These are phyloP conservation scores for Phalaenopsis aphrodite DNA, from an alignment of 106 monocot genomes.

Conservation along the genomic window DNA sequence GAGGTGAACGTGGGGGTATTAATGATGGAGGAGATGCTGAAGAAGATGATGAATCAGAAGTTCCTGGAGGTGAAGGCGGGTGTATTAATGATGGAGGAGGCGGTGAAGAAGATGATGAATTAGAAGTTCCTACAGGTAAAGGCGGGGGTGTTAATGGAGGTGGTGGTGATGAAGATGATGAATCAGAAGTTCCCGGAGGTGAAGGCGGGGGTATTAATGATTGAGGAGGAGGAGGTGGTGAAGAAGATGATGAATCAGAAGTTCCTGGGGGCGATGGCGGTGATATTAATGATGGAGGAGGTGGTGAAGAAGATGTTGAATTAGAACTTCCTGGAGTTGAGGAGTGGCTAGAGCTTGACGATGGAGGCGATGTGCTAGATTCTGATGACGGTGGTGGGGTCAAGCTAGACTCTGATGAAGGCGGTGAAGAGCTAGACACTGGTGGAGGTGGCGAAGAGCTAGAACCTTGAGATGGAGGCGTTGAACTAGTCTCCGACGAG, in stretches of 20 bases:
- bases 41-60: not conserved
- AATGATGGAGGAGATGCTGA: conserved; percentile 1
- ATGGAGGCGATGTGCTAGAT: conserved; percentile 1
- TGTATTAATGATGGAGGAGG: conserved; percentile 5
- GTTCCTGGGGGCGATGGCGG: not conserved
- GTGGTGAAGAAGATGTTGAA: conserved; percentile 1
- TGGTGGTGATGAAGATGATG: not conserved
- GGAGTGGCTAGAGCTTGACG: not conserved
- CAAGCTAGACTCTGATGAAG: not conserved
- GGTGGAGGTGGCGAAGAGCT: conserved; percentile 7
- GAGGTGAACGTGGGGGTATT: not conserved
- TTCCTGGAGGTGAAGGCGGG: not conserved
- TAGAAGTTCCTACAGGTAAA: not conserved
- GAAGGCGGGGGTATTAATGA: too few species aligned
- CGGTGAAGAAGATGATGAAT: conserved; percentile 1
- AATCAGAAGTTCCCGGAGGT: too few species aligned
- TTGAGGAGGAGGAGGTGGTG: too few species aligned
- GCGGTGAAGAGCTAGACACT: not conserved
- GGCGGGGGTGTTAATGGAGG: not conserved
- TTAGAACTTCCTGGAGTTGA: not conserved
- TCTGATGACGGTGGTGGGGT: not conserved
- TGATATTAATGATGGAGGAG: conserved; percentile 3
- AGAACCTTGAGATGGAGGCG: not conserved
- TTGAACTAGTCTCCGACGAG: not conserved
- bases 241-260: too few species aligned